These are phyloP conservation scores for Euphorbia lathyris DNA, from an alignment of 345 rosid species.

Conservation along the genomic window DNA sequence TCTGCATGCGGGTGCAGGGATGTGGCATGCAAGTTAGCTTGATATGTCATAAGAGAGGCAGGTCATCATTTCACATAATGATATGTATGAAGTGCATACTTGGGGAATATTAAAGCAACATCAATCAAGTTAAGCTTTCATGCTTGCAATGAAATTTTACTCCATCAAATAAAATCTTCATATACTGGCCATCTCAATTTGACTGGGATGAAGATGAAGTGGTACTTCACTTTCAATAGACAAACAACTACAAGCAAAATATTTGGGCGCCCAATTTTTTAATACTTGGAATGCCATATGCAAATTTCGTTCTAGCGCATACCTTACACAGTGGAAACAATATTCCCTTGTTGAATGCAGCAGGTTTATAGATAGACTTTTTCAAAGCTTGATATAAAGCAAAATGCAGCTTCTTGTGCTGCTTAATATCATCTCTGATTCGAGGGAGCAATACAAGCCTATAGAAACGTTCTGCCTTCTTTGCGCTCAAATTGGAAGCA, in stretches of 20 bases:
- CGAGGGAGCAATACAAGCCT: constrained; percentile 86
- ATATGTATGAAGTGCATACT: background rate
- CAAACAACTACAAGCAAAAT: background rate
- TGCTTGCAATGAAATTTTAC: background rate
- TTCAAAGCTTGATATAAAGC: constrained; percentile 77
- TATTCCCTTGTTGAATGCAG: constrained; percentile 93
- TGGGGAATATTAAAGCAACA: background rate
- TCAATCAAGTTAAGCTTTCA: background rate
- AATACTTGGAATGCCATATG: background rate
- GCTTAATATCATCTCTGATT: constrained; percentile 79
- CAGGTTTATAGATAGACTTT: constrained; percentile 79
- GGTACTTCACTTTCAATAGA: background rate
- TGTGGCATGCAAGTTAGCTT: background rate
- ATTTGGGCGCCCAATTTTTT: background rate
- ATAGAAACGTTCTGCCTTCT: constrained; percentile 69
- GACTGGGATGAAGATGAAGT: background rate
- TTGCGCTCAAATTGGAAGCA: constrained; percentile 66
- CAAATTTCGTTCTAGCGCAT: constrained; percentile 3
- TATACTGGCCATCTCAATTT: background rate
- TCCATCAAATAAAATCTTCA: background rate
- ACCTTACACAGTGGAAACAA: constrained; percentile 89
- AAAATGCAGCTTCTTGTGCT: constrained; percentile 80
- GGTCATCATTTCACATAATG: background rate
- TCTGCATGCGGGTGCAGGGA: background rate
- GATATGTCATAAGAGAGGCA: background rate